Percentiles rank a stretch among this genome's conserved stretches.
Evolutionary conservation across 2,329 filamentous ascomycete genomes (phyloP).

Genomic region (Colletotrichum acutatum): DNA sequence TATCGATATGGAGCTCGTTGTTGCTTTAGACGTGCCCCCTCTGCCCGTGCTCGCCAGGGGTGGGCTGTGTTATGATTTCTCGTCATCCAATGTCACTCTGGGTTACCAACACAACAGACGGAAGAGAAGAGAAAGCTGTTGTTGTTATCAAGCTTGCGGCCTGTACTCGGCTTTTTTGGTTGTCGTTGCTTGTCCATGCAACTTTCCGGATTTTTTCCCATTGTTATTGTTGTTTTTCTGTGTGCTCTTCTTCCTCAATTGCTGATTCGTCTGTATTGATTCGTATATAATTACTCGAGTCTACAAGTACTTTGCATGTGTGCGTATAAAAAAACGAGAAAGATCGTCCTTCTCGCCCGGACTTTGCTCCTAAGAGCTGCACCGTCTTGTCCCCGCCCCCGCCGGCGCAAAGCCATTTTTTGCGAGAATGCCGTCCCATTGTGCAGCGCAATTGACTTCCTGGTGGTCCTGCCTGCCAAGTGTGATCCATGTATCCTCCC

Average conservation of each 20-base stretch:
- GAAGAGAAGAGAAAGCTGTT: neutral
- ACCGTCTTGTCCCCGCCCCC: slow-evolving; percentile 29
- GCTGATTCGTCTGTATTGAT: neutral
- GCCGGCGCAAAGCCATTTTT: slow-evolving; percentile 19
- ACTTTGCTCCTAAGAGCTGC: slow-evolving; percentile 24
- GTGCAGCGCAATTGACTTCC: slow-evolving; percentile 21
- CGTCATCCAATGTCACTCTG: neutral
- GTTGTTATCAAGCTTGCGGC: neutral
- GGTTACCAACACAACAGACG: neutral
- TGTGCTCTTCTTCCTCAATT: neutral
- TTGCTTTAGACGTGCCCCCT: neutral
- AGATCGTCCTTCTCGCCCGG: neutral
- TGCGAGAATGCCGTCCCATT: neutral
- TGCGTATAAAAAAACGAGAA: neutral
- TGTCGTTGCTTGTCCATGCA: neutral
- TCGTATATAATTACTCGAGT: neutral
- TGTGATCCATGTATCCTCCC: slow-evolving; percentile 5
- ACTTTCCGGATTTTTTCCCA: neutral
- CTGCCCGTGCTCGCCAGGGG: neutral
- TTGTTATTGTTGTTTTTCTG: neutral
- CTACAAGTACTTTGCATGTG: neutral
- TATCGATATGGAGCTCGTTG: slow-evolving; percentile 2
- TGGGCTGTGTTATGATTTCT: neutral
- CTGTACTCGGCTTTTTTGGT: neutral
- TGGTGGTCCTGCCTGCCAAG: slow-evolving; percentile 20